These are phyloP conservation scores for Chlorella sp. DNA, from an alignment of 139 green algal genomes.

Conservation along the genomic window DNA sequence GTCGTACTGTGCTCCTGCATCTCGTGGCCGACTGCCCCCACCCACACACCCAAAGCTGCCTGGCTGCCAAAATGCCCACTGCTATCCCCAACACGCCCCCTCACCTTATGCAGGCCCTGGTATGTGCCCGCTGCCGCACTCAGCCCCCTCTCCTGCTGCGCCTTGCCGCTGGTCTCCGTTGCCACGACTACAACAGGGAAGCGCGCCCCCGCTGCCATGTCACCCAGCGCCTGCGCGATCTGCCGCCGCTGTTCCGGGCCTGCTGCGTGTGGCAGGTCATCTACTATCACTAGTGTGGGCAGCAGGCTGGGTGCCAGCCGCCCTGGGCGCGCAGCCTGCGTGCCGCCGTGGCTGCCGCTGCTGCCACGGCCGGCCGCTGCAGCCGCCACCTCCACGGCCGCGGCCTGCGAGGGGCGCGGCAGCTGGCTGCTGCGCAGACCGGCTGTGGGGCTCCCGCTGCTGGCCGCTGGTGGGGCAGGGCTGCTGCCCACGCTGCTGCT, in stretches of 20 bases:
- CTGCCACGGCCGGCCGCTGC: background rate
- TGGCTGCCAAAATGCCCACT: no score
- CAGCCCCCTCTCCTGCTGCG: conserved; percentile 19
- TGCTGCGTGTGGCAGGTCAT: conserved; percentile 75
- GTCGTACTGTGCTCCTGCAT: no score
- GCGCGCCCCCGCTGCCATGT: conserved; percentile 52
- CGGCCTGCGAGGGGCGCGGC: background rate
- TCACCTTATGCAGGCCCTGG: conserved; percentile 72
- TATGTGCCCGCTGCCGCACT: conserved; percentile 26
- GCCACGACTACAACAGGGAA: conserved; percentile 69
- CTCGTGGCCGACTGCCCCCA: no score
- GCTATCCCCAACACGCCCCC: no score
- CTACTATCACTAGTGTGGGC: conserved; percentile 73
- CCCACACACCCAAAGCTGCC: no score
- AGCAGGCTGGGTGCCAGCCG: conserved; percentile 22
- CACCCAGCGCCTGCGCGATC: conserved; percentile 54
- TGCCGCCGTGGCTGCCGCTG: conserved; percentile 20
- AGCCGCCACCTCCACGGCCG: background rate
- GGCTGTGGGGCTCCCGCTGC: background rate
- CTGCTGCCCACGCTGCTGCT: background rate
- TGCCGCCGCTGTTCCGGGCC: conserved; percentile 55
- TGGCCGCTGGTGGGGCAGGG: conserved; percentile 37
- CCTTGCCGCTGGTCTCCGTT: conserved; percentile 56
- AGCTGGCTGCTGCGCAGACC: background rate
- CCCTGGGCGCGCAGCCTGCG: background rate